Evolutionary conservation across 768 basidiomycete species (phyloP).

Genomic region (Pleurotus platypus): DNA sequence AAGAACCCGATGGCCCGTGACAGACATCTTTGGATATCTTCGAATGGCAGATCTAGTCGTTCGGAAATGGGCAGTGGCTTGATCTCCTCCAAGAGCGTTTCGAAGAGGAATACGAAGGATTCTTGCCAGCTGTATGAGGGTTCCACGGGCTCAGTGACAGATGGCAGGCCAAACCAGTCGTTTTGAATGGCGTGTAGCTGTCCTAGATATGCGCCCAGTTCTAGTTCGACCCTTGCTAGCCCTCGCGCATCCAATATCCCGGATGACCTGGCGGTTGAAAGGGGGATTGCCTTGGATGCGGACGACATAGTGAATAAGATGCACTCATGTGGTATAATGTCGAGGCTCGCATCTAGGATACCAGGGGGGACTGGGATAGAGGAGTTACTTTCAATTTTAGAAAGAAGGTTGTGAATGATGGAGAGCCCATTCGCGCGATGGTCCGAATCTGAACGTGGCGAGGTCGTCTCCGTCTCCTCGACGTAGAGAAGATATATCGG

Average conservation of each 20-base stretch:
- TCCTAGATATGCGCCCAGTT: slow-evolving; percentile 56
- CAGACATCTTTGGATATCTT: slow-evolving; percentile 44
- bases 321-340: slow-evolving; percentile 45
- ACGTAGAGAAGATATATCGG: background rate
- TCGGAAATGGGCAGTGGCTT: slow-evolving; percentile 20
- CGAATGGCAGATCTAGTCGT: slow-evolving; percentile 30
- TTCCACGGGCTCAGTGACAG: slow-evolving; percentile 22
- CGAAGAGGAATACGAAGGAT: slow-evolving; percentile 59
- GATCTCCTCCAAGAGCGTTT: slow-evolving; percentile 47
- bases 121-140: slow-evolving; percentile 73
- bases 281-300: slow-evolving; percentile 30
- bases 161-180: slow-evolving; percentile 62
- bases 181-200: slow-evolving; percentile 71
- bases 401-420: slow-evolving; percentile 34
- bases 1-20: slow-evolving; percentile 72
- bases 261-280: slow-evolving; percentile 32
- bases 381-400: slow-evolving; percentile 38
- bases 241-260: slow-evolving; percentile 34
- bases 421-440: slow-evolving; percentile 35
- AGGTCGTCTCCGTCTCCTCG: background rate
- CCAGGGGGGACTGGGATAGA: slow-evolving; percentile 48
- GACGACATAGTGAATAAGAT: slow-evolving; percentile 45
- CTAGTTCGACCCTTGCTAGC: slow-evolving; percentile 48
- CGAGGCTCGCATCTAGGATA: slow-evolving; percentile 44
- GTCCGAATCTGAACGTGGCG: background rate